These are phyloP conservation scores for Carpinus fangiana DNA, from an alignment of 306 rosid species.

Conservation along the genomic window DNA sequence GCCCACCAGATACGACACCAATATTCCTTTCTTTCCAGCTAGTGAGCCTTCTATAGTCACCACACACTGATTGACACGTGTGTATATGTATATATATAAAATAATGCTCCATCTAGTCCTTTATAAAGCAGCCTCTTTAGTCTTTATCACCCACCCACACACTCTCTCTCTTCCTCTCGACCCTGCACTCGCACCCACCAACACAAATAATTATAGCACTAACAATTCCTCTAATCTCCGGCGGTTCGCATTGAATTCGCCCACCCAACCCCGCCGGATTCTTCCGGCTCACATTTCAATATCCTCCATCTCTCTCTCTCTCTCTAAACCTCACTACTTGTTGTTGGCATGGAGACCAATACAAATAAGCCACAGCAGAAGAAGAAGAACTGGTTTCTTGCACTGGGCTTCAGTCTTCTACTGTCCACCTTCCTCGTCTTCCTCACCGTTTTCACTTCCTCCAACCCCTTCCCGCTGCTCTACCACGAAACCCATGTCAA, in stretches of 20 bases:
- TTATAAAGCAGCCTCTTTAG: background rate
- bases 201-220: conserved; percentile 13
- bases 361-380: conserved; percentile 45
- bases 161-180: background rate
- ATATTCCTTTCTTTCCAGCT: background rate
- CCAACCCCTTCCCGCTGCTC: conserved; percentile 27
- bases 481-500: conserved; percentile 23
- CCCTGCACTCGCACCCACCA: conserved; percentile 13
- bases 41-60: background rate
- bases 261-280: background rate
- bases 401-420: conserved; percentile 35
- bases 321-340: background rate
- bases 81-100: background rate
- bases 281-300: conserved; percentile 6
- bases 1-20: background rate
- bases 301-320: background rate
- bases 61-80: background rate
- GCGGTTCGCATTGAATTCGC: background rate
- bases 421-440: conserved; percentile 39
- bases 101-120: background rate
- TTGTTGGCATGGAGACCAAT: conserved; percentile 43
- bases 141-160: background rate
- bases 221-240: conserved; percentile 18
- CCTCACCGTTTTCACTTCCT: conserved; percentile 35
- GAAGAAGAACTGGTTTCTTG: conserved; percentile 55